Evolutionary conservation across 1,284 basidiomycete genomes (phyloP).

Genomic region (Kwoniella shivajii): DNA sequence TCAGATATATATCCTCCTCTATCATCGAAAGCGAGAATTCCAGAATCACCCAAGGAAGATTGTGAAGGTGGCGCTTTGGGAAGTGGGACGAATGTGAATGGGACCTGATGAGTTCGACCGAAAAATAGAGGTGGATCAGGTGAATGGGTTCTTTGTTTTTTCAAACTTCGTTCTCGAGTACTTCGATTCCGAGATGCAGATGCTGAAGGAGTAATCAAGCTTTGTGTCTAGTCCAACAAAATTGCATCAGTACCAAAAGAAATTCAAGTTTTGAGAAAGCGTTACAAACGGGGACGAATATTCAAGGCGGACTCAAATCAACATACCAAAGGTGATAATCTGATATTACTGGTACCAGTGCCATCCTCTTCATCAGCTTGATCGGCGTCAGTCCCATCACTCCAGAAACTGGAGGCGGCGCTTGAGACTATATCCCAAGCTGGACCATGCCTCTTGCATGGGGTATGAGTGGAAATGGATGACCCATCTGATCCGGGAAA

Average conservation of each 20-base stretch:
- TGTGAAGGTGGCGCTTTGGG: neutral
- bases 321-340: slow-evolving; percentile 3
- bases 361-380: slow-evolving; percentile 9
- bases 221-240: neutral
- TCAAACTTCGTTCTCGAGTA: too few relatives aligned
- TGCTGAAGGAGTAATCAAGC: neutral
- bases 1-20: slow-evolving; percentile 10
- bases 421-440: slow-evolving; percentile 10
- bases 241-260: neutral
- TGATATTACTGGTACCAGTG: neutral
- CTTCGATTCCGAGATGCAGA: neutral
- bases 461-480: neutral
- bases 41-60: slow-evolving; percentile 8
- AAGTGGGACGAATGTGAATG: slow-evolving; percentile 21
- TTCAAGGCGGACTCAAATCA: neutral
- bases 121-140: slow-evolving; percentile 19
- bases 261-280: too few relatives aligned
- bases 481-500: neutral
- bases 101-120: slow-evolving; percentile 25
- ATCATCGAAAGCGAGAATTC: neutral
- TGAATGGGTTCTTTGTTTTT: neutral
- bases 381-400: slow-evolving; percentile 14
- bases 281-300: too few relatives aligned
- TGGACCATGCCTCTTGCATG: neutral
- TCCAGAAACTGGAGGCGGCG: slow-evolving; percentile 12